Conservation (phyloP, 1,139 yeast genomes). For the Nematodospora anomalae region DNA sequence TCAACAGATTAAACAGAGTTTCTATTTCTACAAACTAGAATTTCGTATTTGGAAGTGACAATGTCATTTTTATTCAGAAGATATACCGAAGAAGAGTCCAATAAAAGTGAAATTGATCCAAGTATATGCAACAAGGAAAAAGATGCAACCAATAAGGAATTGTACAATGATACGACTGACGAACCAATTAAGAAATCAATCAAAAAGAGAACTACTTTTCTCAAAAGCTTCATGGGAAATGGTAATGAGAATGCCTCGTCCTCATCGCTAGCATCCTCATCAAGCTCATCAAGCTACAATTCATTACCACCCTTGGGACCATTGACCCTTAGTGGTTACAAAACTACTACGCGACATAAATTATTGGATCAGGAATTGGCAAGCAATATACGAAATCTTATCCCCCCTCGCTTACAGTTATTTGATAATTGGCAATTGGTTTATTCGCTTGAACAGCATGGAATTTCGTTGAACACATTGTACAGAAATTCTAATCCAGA, state of each 20-base stretch:
- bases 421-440: conserved; percentile 74
- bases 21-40: background rate
- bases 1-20: background rate
- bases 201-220: conserved; percentile 12
- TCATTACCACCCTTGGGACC: conserved; percentile 37
- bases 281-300: conserved; percentile 6
- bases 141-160: conserved; percentile 1
- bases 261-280: conserved; percentile 5
- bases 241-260: conserved; percentile 9
- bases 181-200: conserved; percentile 7
- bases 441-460: conserved; percentile 88
- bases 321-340: conserved; percentile 52
- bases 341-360: conserved; percentile 52
- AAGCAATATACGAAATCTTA: conserved; percentile 65
- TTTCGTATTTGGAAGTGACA: background rate
- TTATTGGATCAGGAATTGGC: conserved; percentile 64
- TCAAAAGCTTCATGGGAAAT: conserved; percentile 11
- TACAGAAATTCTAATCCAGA: conserved; percentile 44
- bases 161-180: conserved; percentile 1
- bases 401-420: conserved; percentile 79
- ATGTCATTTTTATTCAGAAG: conserved; percentile 15
- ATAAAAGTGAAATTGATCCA: background rate
- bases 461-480: conserved; percentile 79
- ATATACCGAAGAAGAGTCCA: conserved; percentile 40
- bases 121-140: conserved; percentile 2